Evolutionary conservation across 805 yeast species (phyloP), one percentile per base, ranked within the genome.

Genomic region (Saccharomycopsis fermentans): DNA sequence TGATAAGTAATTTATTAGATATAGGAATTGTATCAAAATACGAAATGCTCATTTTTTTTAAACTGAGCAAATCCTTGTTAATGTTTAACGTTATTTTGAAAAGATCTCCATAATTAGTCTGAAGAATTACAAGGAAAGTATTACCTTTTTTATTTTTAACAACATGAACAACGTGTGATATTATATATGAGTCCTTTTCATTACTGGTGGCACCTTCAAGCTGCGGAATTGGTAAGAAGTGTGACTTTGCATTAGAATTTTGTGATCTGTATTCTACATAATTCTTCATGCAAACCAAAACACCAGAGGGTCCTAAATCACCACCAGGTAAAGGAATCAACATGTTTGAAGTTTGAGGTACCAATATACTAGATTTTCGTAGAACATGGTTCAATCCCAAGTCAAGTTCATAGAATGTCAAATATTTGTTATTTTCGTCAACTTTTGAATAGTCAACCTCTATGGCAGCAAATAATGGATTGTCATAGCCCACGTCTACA

Each of bases 401-500:
- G 68, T 94, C 97, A 27, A 91, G 71, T 66, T 89, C 92, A 71
- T 92, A 92, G 67, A 81, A 86, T 3, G 81, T 78, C 56, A 92
- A 72, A 32, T 66, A 63, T 55, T 71, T 75, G 59, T 66, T 67
- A 1, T 71, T 73, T 5, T 73, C 66, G 58, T 81, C 77, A 56
- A 81, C 85, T 17, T 52, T 26, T 21, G 55, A 32, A 59, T 81
- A 77, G 56, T 81, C 85, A 6, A 80, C 71, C 66, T 92, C 98
- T 6, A 94, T 70, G 0, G 91, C 78, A 0, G 90, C 95, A 77
- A 91, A 92, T 9, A 82, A 67, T 0, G 98, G 98, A 66, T 90
- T 90, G 19, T 86, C 94, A 68, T 77, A 85, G 0, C 85, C 87
- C 1, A 84, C 86, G 67, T 90, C 96, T 54, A 92, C 67, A 0